Base-by-base conservation (phyloP, 179 eudicot genomes). In the Sideroxylon spinosum region DNA sequence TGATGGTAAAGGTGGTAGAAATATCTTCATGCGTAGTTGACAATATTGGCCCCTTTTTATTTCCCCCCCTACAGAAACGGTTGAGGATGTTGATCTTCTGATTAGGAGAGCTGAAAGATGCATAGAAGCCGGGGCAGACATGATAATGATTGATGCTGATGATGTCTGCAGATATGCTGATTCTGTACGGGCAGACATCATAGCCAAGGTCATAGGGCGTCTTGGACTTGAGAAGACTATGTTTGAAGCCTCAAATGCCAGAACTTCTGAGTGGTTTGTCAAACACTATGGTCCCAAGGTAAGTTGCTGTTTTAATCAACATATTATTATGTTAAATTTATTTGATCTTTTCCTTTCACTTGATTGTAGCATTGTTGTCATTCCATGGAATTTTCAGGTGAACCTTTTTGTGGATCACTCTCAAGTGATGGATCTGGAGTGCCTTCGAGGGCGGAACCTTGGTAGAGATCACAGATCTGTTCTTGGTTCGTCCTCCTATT, bases 81-180 rank as follows among this genome's bases (percentile, higher is more conserved):
- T 95, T 13, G 97, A 93, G 89, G 97, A 95, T 83, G 91, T 95
- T 10, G 90, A 91, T 84, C 88, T 93, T 14, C 74, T 95, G 80
- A 85, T 95, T 82, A 84, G 89, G 65, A 93, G 88, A 76, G 97
- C 98, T 4, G 98, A 93, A 85, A 89, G 98, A 80, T 95, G 95
- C 87, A 85, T 95, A 76, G 97, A 91, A 87, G 97, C 98, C 60
- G 98, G 98, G 44, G 98, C 98, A 73, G 98, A 95, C 88, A 91
- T 91, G 95, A 91, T 95, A 71, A 88, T 88, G 91, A 89, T 95
- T 23, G 95, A 93, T 73, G 93, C 98, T 71, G 97, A 91, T 56
- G 97, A 91, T 81, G 91, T 95, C 62, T 87, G 90, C 85, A 86
- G 85, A 75, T 84, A 87, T 28, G 92, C 95, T 73, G 97, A 93